A percentile compares a stretch with the other conserved stretches of the same genome.
phyloP scores from a whole-genome alignment of 352 stramenopile genomes.

The Elongisporangium prolatum region DNA sequence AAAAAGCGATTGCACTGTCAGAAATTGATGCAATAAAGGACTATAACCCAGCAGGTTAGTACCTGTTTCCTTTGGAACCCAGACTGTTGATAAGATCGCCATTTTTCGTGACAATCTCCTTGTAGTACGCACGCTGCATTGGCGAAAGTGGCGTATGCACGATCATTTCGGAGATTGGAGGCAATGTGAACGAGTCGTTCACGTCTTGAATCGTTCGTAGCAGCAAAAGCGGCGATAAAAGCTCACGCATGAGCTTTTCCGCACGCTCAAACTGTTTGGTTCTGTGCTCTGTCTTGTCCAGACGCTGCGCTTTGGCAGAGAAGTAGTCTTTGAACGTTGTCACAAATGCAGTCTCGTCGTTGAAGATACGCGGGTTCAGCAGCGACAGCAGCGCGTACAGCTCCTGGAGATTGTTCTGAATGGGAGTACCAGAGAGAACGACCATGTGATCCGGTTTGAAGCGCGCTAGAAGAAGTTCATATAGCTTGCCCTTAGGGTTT shows the following conservation, averaged over 20 bases:
- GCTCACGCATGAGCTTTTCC: conserved; percentile 47
- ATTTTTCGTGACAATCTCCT: conserved; percentile 70
- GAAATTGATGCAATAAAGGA: background rate
- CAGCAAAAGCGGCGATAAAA: conserved; percentile 57
- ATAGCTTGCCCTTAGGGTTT: conserved; percentile 62
- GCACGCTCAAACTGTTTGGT: conserved; percentile 18
- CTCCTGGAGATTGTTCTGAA: conserved; percentile 86
- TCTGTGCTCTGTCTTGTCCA: conserved; percentile 23
- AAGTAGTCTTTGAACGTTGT: conserved; percentile 52
- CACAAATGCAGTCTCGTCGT: conserved; percentile 45
- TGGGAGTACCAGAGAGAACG: conserved; percentile 81
- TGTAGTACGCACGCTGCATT: conserved; percentile 83
- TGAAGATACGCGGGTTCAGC: conserved; percentile 86
- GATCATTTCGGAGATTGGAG: conserved; percentile 70
- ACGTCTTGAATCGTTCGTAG: conserved; percentile 69
- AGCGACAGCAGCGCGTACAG: conserved; percentile 75
- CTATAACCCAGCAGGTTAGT: background rate
- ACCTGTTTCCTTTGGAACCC: conserved; percentile 14
- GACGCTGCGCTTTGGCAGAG: conserved; percentile 54
- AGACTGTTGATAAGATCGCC: conserved; percentile 44
- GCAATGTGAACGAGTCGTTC: conserved; percentile 57
- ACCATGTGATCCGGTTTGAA: conserved; percentile 35
- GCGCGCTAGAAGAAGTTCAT: conserved; percentile 37
- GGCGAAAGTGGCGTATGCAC: conserved; percentile 70
- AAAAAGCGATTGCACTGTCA: background rate